A percentile compares a stretch with the other conserved stretches of the same genome.
Evolutionary conservation across 2,329 filamentous ascomycete genomes (phyloP).

Genomic region (Penicillium olsonii): DNA sequence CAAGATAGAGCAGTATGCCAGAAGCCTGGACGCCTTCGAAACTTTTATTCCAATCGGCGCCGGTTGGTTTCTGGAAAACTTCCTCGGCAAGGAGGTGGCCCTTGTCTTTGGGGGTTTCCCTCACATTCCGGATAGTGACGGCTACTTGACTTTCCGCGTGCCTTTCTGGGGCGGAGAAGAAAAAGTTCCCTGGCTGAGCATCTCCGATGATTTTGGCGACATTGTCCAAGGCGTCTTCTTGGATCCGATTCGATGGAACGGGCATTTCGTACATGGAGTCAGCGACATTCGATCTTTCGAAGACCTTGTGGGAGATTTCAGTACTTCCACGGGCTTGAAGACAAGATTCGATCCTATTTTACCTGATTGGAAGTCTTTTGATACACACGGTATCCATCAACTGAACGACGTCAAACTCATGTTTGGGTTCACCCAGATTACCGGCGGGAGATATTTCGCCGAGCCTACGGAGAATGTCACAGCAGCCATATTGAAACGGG

Average conservation of each 20-base stretch:
- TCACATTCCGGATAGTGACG: constrained; percentile 36
- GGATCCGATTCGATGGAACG: constrained; percentile 40
- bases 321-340: constrained; percentile 5
- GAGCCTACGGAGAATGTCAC: constrained; percentile 27
- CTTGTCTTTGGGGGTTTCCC: constrained; percentile 47
- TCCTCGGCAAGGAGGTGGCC: constrained; percentile 37
- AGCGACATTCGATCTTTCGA: constrained; percentile 38
- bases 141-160: constrained; percentile 36
- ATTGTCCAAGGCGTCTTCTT: constrained; percentile 50
- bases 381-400: constrained; percentile 34
- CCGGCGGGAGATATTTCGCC: constrained; percentile 37
- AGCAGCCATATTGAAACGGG: constrained; percentile 28
- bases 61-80: constrained; percentile 50
- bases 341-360: constrained; percentile 25
- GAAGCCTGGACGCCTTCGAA: constrained; percentile 34
- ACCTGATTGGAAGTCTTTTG: constrained; percentile 35
- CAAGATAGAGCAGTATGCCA: constrained; percentile 41
- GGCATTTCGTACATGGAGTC: constrained; percentile 40
- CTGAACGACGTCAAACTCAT: constrained; percentile 42
- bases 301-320: constrained; percentile 34
- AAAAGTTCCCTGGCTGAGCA: constrained; percentile 42
- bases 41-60: constrained; percentile 39
- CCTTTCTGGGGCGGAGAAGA: constrained; percentile 46
- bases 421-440: constrained; percentile 40
- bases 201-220: constrained; percentile 48